phyloP scores from a whole-genome alignment of 2,329 filamentous ascomycete species.

The Achaetomium macrosporum region DNA sequence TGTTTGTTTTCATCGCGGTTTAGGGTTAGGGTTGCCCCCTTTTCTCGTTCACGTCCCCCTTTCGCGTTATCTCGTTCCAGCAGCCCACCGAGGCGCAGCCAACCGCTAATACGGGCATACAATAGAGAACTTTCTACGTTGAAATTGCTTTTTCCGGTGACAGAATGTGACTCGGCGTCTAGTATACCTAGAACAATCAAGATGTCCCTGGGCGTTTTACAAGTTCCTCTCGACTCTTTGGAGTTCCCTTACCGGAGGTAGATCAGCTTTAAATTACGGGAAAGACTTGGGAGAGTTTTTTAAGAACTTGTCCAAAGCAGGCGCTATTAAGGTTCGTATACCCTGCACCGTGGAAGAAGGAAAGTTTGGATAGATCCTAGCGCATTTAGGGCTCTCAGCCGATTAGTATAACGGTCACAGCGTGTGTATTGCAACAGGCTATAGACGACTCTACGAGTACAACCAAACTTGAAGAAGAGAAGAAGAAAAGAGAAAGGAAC shows the following conservation, averaged over 20 bases:
- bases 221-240: slow-evolving; percentile 12
- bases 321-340: slow-evolving; percentile 8
- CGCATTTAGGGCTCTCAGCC: slow-evolving; percentile 9
- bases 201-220: slow-evolving; percentile 12
- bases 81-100: slow-evolving; percentile 8
- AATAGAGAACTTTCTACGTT: slow-evolving; percentile 7
- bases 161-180: not conserved
- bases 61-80: slow-evolving; percentile 12
- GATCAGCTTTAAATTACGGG: slow-evolving; percentile 15
- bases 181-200: slow-evolving; percentile 8
- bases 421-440: too few relatives aligned
- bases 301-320: slow-evolving; percentile 8
- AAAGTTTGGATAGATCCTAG: slow-evolving; percentile 10
- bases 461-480: too few relatives aligned
- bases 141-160: slow-evolving; percentile 3
- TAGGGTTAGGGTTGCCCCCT: slow-evolving; percentile 13
- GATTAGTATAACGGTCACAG: too few relatives aligned
- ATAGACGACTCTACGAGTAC: too few relatives aligned
- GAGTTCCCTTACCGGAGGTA: slow-evolving; percentile 12
- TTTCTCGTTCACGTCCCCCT: slow-evolving; percentile 11
- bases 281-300: slow-evolving; percentile 13
- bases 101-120: slow-evolving; percentile 11
- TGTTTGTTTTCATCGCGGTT: slow-evolving; percentile 6
- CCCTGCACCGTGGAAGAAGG: slow-evolving; percentile 12
- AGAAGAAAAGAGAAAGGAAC: too few relatives aligned